phyloP scores from a whole-genome alignment of 1,139 yeast species.

The Taphrina sp. region DNA sequence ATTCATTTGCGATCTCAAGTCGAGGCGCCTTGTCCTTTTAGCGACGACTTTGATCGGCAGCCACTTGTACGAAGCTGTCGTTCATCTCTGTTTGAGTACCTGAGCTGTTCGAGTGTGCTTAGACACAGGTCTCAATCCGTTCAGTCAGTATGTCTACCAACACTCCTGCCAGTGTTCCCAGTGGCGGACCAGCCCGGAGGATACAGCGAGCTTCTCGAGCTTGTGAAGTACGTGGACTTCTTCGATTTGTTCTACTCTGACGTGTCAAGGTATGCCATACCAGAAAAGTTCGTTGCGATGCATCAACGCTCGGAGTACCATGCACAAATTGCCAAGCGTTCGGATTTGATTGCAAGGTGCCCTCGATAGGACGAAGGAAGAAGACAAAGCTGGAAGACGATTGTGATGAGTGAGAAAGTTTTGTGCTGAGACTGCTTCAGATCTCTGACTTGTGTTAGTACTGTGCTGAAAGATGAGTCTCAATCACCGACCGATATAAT shows the following conservation, averaged over 20 bases:
- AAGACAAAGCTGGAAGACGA: constrained; percentile 12
- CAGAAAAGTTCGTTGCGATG: constrained; percentile 34
- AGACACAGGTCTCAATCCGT: too few relatives aligned
- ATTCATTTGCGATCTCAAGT: too few relatives aligned
- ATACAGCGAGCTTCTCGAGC: constrained; percentile 31
- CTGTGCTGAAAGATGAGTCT: too few relatives aligned
- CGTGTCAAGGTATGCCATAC: constrained; percentile 25
- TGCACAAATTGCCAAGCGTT: constrained; percentile 33
- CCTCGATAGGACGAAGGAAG: constrained; percentile 19
- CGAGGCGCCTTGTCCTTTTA: too few relatives aligned
- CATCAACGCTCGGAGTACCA: constrained; percentile 30
- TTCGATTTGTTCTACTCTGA: constrained; percentile 5
- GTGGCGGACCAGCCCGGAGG: constrained; percentile 12
- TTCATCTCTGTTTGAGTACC: too few relatives aligned
- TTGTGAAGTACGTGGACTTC: constrained; percentile 19
- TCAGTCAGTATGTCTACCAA: too few relatives aligned
- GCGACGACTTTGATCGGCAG: too few relatives aligned
- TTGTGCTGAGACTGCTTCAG: too few relatives aligned
- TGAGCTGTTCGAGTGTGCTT: too few relatives aligned
- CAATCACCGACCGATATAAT: background rate
- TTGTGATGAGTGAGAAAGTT: constrained; percentile 2
- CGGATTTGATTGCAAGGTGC: constrained; percentile 29
- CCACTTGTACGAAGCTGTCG: too few relatives aligned
- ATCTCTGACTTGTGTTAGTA: too few relatives aligned
- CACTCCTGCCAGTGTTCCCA: too few relatives aligned